These are phyloP conservation scores for Lippia alba DNA, from an alignment of 305 asterid species.

Conservation along the genomic window DNA sequence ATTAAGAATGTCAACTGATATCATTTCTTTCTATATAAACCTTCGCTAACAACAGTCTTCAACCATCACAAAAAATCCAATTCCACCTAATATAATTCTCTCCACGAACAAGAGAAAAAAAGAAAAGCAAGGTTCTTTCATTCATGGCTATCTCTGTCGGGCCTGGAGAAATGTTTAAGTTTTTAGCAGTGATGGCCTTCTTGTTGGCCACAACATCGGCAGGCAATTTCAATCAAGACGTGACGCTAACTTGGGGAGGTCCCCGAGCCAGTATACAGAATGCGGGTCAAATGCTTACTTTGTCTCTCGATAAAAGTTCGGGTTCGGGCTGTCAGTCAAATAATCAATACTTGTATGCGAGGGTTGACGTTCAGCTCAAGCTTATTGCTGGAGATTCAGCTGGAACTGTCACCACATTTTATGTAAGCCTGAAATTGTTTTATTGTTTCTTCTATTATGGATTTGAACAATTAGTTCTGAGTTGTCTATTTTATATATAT, in stretches of 20 bases:
- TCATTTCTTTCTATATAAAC: conserved; percentile 22
- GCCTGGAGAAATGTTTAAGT: conserved; percentile 20
- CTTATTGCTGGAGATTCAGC: conserved; percentile 69
- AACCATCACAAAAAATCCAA: conserved; percentile 4
- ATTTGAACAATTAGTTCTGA: background rate
- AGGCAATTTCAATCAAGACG: conserved; percentile 58
- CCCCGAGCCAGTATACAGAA: conserved; percentile 47
- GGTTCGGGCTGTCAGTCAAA: conserved; percentile 68
- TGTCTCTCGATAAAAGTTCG: conserved; percentile 54
- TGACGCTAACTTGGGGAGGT: conserved; percentile 51
- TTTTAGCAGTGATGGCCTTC: conserved; percentile 30
- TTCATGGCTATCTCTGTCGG: conserved; percentile 29
- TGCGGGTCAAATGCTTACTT: conserved; percentile 51
- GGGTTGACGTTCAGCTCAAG: conserved; percentile 64
- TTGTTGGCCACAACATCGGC: conserved; percentile 45
- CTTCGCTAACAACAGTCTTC: conserved; percentile 9
- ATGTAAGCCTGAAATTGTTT: conserved; percentile 35
- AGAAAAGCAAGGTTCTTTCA: background rate
- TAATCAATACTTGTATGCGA: conserved; percentile 45
- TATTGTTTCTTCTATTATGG: background rate
- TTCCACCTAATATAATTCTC: background rate
- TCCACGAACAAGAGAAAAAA: background rate
- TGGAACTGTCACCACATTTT: conserved; percentile 73
- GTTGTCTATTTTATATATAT: background rate
- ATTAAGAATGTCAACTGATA: conserved; percentile 33